phyloP scores from a whole-genome alignment of 2,329 filamentous ascomycete genomes.

The Coniochaeta sp. region DNA sequence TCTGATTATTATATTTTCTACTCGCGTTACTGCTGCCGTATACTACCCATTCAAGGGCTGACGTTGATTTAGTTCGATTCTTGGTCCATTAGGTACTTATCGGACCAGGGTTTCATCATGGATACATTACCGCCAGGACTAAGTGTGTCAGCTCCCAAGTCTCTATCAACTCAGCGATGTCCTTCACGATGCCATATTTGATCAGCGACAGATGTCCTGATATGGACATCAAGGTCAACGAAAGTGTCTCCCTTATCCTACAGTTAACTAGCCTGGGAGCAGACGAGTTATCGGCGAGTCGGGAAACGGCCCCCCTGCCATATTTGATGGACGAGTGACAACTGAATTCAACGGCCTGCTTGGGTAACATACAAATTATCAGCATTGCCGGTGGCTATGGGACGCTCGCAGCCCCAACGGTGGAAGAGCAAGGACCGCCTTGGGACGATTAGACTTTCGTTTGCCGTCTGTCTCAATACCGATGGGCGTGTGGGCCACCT shows the following conservation, averaged over 20 bases:
- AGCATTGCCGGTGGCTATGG: too few relatives aligned
- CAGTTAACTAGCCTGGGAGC: too few relatives aligned
- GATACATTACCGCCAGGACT: neutral
- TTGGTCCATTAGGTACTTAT: neutral
- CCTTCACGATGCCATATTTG: neutral
- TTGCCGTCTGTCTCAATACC: neutral
- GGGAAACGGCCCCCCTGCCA: too few relatives aligned
- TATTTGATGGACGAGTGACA: too few relatives aligned
- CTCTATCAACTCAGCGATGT: neutral
- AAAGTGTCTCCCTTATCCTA: too few relatives aligned
- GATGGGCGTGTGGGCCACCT: slow-evolving; percentile 6
- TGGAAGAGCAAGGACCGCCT: neutral
- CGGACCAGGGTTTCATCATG: neutral
- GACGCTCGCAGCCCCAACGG: neutral
- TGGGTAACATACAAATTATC: too few relatives aligned
- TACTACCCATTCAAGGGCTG: neutral
- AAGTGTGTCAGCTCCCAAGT: neutral
- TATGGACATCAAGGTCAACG: too few relatives aligned
- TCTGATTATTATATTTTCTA: neutral
- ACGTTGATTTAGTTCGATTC: neutral
- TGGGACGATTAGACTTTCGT: neutral
- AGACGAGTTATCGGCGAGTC: too few relatives aligned
- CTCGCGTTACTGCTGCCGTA: neutral
- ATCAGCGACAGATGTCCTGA: too few relatives aligned
- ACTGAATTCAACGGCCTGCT: too few relatives aligned